Evolutionary conservation across 768 basidiomycete species (phyloP).

Genomic region (Tulasnella calospora): DNA sequence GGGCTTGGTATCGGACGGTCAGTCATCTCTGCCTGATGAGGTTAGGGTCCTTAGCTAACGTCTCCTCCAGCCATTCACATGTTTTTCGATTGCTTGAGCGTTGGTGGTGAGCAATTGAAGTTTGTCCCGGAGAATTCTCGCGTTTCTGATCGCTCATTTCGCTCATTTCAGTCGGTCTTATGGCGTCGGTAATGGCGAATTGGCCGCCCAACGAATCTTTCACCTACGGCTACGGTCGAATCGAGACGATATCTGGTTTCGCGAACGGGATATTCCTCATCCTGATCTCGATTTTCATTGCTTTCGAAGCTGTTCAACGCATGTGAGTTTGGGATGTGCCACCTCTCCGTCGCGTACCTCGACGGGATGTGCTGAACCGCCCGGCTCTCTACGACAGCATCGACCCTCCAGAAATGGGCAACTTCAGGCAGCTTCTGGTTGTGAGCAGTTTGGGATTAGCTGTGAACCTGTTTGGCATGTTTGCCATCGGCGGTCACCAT

Average conservation of each 20-base stretch:
- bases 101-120: conserved; percentile 35
- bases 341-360: conserved; percentile 24
- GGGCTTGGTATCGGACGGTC: conserved; percentile 95
- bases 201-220: conserved; percentile 94
- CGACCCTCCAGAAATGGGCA: conserved; percentile 97
- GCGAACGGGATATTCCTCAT: conserved; percentile 94
- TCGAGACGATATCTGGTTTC: conserved; percentile 96
- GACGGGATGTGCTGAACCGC: not conserved
- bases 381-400: conserved; percentile 45
- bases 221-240: conserved; percentile 92
- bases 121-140: not conserved
- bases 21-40: too few species aligned
- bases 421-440: conserved; percentile 75
- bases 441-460: conserved; percentile 85
- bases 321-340: conserved; percentile 50
- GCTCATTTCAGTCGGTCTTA: conserved; percentile 70
- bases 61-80: conserved; percentile 81
- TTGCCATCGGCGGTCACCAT: conserved; percentile 94
- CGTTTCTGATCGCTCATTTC: not conserved
- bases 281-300: conserved; percentile 93
- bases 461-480: conserved; percentile 97
- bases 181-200: conserved; percentile 95
- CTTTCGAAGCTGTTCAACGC: conserved; percentile 95
- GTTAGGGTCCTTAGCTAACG: not conserved
- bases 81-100: conserved; percentile 98